Evolutionary conservation across 2,329 filamentous ascomycete genomes (phyloP), one percentile per base, ranked within the genome.

Genomic region (Cytospora chrysosperma): DNA sequence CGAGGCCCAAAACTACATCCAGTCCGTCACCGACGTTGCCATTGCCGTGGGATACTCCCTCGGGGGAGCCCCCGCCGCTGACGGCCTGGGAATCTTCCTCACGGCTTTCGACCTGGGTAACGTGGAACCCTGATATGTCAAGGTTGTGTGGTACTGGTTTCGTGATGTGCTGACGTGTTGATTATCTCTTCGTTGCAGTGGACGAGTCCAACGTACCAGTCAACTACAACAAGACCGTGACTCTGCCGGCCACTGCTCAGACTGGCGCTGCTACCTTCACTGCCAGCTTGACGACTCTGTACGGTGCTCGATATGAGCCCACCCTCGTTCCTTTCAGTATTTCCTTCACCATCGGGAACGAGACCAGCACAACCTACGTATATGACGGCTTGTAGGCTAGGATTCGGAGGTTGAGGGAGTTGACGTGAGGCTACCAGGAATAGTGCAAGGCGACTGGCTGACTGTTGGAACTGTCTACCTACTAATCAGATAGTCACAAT

Each of bases 11-110:
- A 74, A 75, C 71, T 81, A 80, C 72, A 77, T 79, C 70, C 79
- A 82, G 69, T 61, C 71, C 58, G 76, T 80, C 32, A 70, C 74
- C 67, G 79, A 82, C 65, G 71, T 82, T 3, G 74, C 78, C 59
- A 74, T 81, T 12, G 77, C 75, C 30, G 79, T 79, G 67, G 80
- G 80, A 43, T 75, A 73, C 65, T 56, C 66, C 4, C 55, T 68
- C 1, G 52, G 62, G 9, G 68, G 66, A 10, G 64, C 68, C 1
- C 74, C 67, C 5, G 74, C 67, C 65, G 68, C 69, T 0, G 62
- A 63, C 10, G 67, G 68, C 5, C 69, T 80, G 0, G 77, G 78
- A 21, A 56, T 28, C 1, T 70, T 73, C 28, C 30, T 71, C 2
- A 66, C 67, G 17, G 75, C 72, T 1, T 67, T 71, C 54, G 77